Evolutionary conservation across 352 stramenopile genomes (phyloP).

Genomic region (Plasmopara muralis): DNA sequence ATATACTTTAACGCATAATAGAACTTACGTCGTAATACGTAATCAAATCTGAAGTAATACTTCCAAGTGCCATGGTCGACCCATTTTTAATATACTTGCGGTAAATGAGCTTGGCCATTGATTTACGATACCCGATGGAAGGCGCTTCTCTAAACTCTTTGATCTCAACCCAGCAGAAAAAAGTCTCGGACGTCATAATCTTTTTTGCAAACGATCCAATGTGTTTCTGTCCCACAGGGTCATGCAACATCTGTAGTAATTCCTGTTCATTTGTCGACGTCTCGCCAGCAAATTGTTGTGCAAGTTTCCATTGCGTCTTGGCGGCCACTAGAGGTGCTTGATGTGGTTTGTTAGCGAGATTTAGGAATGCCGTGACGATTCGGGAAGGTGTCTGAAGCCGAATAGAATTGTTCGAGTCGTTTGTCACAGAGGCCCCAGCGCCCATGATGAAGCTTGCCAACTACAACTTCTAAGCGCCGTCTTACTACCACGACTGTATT

Average conservation of each 20-base stretch:
- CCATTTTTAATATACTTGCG: constrained; percentile 80
- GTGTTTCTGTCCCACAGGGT: constrained; percentile 76
- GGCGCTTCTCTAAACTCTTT: constrained; percentile 73
- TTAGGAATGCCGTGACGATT: constrained; percentile 43
- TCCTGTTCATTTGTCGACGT: constrained; percentile 63
- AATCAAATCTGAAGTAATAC: constrained; percentile 69
- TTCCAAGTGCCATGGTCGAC: constrained; percentile 64
- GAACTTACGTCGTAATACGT: constrained; percentile 55
- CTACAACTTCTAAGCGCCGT: constrained; percentile 2
- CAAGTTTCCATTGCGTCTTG: constrained; percentile 77
- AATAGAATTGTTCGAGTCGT: constrained; percentile 8
- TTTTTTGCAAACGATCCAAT: constrained; percentile 77
- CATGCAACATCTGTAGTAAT: constrained; percentile 58
- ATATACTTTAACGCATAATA: neutral
- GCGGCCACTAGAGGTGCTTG: constrained; percentile 62
- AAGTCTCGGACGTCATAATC: constrained; percentile 76
- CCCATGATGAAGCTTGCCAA: constrained; percentile 15
- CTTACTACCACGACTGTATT: neutral
- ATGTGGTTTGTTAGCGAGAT: constrained; percentile 54
- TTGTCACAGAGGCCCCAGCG: constrained; percentile 38
- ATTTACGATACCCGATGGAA: constrained; percentile 59
- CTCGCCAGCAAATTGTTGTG: constrained; percentile 40
- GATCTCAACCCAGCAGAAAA: constrained; percentile 85
- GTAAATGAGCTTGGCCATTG: constrained; percentile 77
- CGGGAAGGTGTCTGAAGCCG: constrained; percentile 43